Base-by-base conservation (phyloP, 371 early-diverging fungal genomes). In the Mortierella sp. region DNA sequence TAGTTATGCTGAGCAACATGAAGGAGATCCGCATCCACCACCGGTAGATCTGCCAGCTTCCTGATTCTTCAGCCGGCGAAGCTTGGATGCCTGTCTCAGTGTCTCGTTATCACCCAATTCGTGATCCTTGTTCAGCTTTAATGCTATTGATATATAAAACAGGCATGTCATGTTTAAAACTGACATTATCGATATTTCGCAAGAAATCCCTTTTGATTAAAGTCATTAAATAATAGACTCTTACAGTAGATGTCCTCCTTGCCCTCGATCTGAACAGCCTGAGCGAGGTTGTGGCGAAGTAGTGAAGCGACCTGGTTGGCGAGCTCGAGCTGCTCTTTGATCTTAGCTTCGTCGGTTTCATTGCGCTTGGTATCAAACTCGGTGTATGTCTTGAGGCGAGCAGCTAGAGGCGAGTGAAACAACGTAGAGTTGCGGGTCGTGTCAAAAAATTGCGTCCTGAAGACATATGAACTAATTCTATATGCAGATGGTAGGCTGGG, bases 201-300 rank as follows among this genome's bases (percentile, higher is more conserved):
- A 7, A 34, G 7, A 34, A 34, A 34, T 14, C 7, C 14, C 37
- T 34, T 4, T 34, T 7, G 37, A 7, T 34, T 7, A 7, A 34
- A 14, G 37, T 14, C 37, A 63, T 30, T 1, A n/a, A 28, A 19
- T 17, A 24, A 27, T 19, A 8, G 30, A n/a, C 4, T 19, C 70
- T 43, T 72, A 73, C 73, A 56, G 57, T 80, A 81, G 19, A 71
- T 15, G 31, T 80, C 60, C 4, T 28, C 14, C 14, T 65, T 23
- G 52, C 61, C 81, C 14, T 71, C 65, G 15, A 60, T 43, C 32
- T 61, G 53, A 47, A 79, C 79, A 23, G 66, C 81, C 57, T 81
- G 81, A 6, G 78, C 81, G n/a, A 81, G 75, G 61, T 81, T 78
- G 41, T 67, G 78, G 32, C 75, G 72, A 39, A 81, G 59, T 27